Evolutionary conservation across 306 rosid species (phyloP), one percentile per base, ranked within the genome.

Genomic region (Prosopis cineraria): DNA sequence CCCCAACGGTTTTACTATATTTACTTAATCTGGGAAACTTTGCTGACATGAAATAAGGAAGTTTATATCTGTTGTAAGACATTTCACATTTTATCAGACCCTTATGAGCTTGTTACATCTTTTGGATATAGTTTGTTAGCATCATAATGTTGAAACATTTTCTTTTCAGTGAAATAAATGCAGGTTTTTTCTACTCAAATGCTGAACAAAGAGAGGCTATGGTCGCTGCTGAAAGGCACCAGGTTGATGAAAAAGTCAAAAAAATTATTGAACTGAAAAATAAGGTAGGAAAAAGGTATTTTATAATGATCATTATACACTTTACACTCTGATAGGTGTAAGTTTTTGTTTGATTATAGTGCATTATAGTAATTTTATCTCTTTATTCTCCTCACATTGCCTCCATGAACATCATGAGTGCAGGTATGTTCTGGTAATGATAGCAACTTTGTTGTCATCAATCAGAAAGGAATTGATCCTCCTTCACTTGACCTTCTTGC

Each of bases 121-220:
- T 55, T 65, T 74, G n/a, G 60, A 33, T 47, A 17, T 45, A 13
- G 19, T 80, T 36, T 40, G 76, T 43, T 45, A 48, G 78, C 68
- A 70, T 70, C 19, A 58, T 63, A 31, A 67, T 71, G 33, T 76
- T 77, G 70, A 62, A 78, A 53, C 45, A 74, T 87, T 59, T 79
- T 69, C 41, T 36, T 76, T 40, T 68, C 88, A 94, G 98, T 90
- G 98, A 94, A 84, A 73, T 94, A 80, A 94, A 94, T 83, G 82
- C 98, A 48, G 98, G 98, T 7, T 94, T 94, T 85, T 94, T 94
- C 91, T 94, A 94, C 97, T 94, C 98, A 71, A 94, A 72, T 85
- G 94, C 98, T 16, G 97, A 94, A 73, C 98, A 94, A 90, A 89
- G 98, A 77, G 98, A 92, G 82, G 92, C 93, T 7, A 94, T 94